Percentiles rank a stretch among this genome's conserved stretches.
phyloP scores from a whole-genome alignment of 2,329 filamentous ascomycete genomes.

The Zopfia rhizophila region DNA sequence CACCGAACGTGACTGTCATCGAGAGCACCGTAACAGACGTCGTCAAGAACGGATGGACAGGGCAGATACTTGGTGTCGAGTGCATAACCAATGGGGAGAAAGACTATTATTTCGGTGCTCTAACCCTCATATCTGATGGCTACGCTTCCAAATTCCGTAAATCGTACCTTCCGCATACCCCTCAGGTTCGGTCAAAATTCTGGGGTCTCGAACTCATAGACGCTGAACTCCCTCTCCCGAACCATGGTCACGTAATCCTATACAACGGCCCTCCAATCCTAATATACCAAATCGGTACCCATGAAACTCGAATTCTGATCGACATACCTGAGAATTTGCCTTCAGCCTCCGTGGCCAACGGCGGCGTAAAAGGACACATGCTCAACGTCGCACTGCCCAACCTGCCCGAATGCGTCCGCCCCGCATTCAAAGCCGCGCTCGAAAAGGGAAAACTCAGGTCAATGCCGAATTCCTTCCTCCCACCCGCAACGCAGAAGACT shows the following conservation, averaged over 20 bases:
- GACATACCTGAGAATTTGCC: constrained; percentile 84
- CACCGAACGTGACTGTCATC: constrained; percentile 87
- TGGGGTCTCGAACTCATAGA: constrained; percentile 94
- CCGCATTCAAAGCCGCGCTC: constrained; percentile 79
- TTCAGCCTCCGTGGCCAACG: constrained; percentile 75
- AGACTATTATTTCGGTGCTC: constrained; percentile 84
- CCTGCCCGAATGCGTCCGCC: constrained; percentile 76
- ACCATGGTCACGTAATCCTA: constrained; percentile 89
- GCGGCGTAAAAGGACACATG: constrained; percentile 88
- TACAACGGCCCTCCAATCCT: constrained; percentile 81
- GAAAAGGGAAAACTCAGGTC: constrained; percentile 80
- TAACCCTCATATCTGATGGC: constrained; percentile 92
- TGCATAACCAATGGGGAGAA: constrained; percentile 71
- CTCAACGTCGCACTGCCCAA: constrained; percentile 80
- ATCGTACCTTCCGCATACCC: constrained; percentile 72
- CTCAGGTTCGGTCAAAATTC: constrained; percentile 85
- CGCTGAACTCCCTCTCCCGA: constrained; percentile 76
- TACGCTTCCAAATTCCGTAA: constrained; percentile 94
- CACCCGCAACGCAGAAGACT: constrained; percentile 76
- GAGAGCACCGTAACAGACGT: constrained; percentile 87
- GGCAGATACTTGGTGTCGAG: constrained; percentile 85
- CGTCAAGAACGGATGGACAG: constrained; percentile 73
- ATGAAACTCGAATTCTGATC: constrained; percentile 89
- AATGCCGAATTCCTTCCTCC: constrained; percentile 97
- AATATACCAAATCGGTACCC: constrained; percentile 95